Evolutionary conservation across 2,329 filamentous ascomycete genomes (phyloP).

Genomic region (Parastagonospora avenae): DNA sequence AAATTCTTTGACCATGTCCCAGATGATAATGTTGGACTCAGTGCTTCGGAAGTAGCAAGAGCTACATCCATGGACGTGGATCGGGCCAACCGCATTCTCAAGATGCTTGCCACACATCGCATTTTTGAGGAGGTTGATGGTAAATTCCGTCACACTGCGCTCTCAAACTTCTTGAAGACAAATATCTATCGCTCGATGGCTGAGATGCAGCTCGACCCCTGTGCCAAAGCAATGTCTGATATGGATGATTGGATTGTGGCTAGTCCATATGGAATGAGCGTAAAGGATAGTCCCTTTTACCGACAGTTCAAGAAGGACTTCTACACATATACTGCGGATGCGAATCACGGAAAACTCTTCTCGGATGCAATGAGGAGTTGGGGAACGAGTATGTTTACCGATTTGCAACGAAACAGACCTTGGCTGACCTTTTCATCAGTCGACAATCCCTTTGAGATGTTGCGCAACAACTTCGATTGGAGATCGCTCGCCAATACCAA

Average conservation of each 20-base stretch:
- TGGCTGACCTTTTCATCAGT: conserved; percentile 1
- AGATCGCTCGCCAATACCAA: conserved; percentile 1
- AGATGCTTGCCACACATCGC: conserved; percentile 25
- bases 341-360: conserved; percentile 1
- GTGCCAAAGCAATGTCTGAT: conserved; percentile 4
- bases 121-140: conserved; percentile 26
- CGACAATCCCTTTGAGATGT: conserved; percentile 1
- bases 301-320: background rate
- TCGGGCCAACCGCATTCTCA: conserved; percentile 21
- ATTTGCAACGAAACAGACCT: background rate
- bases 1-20: conserved; percentile 12
- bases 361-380: conserved; percentile 7
- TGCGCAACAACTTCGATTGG: conserved; percentile 8
- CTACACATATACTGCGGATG: conserved; percentile 1
- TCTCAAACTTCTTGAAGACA: background rate
- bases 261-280: conserved; percentile 1
- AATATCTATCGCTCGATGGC: conserved; percentile 2
- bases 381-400: background rate
- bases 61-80: conserved; percentile 27
- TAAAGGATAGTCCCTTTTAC: conserved; percentile 3
- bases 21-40: background rate
- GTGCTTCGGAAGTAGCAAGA: conserved; percentile 9
- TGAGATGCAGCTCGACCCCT: conserved; percentile 2
- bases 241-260: conserved; percentile 1
- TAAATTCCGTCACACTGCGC: conserved; percentile 9